phyloP scores from a whole-genome alignment of 495 filamentous ascomycete species.

The Hypoxylon fuscum region DNA sequence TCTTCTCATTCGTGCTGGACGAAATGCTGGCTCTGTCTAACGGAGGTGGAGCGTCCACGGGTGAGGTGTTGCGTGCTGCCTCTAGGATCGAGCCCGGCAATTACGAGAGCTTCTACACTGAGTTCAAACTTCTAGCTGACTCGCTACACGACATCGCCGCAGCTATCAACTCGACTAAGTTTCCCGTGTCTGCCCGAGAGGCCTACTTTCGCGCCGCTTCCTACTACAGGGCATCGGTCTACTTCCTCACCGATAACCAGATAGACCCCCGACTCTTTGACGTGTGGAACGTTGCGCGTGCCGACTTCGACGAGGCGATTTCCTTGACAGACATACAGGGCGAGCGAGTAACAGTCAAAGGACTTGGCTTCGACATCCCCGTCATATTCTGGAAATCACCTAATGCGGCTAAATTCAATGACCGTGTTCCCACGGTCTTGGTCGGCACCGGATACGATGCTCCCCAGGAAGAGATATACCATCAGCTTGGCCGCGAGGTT shows the following conservation, averaged over 20 bases:
- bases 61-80: slow-evolving; percentile 49
- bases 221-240: slow-evolving; percentile 56
- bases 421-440: slow-evolving; percentile 48
- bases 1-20: slow-evolving; percentile 45
- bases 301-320: slow-evolving; percentile 68
- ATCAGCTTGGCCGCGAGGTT: slow-evolving; percentile 42
- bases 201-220: slow-evolving; percentile 49
- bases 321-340: slow-evolving; percentile 44
- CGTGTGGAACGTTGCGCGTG: slow-evolving; percentile 74
- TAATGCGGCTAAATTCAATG: slow-evolving; percentile 7
- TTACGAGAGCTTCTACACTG: slow-evolving; percentile 45
- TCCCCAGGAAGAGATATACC: slow-evolving; percentile 56
- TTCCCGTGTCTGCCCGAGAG: slow-evolving; percentile 47
- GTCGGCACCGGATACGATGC: slow-evolving; percentile 54
- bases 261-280: slow-evolving; percentile 57
- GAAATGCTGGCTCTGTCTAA: slow-evolving; percentile 32
- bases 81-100: slow-evolving; percentile 46
- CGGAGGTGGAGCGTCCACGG: slow-evolving; percentile 44
- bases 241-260: slow-evolving; percentile 52
- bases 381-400: slow-evolving; percentile 42
- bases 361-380: slow-evolving; percentile 43
- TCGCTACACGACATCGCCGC: slow-evolving; percentile 30
- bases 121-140: slow-evolving; percentile 27
- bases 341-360: slow-evolving; percentile 44
- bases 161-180: slow-evolving; percentile 26